phyloP scores from a whole-genome alignment of 2,329 filamentous ascomycete genomes.

The Intubia oerlemansii region DNA sequence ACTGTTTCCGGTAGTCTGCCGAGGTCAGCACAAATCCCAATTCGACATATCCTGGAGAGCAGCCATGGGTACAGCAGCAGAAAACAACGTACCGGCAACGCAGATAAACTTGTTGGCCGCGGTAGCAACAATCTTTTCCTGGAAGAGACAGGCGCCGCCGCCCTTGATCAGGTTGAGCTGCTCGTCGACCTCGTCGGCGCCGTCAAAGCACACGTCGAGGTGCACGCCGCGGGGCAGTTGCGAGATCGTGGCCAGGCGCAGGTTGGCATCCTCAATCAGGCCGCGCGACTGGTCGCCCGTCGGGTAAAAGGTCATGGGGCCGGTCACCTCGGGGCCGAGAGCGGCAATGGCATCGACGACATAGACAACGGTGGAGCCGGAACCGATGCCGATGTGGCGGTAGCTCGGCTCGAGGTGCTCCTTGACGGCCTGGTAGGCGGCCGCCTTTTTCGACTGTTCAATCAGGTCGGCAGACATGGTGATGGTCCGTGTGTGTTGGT shows the following conservation, averaged over 20 bases:
- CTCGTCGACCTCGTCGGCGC: slow-evolving; percentile 89
- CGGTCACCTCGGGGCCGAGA: slow-evolving; percentile 30
- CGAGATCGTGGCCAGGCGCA: slow-evolving; percentile 60
- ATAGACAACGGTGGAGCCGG: slow-evolving; percentile 64
- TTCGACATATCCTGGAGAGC: too few relatives aligned
- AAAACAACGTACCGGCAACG: slow-evolving; percentile 13
- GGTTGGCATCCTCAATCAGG: slow-evolving; percentile 58
- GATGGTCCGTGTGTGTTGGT: too few relatives aligned
- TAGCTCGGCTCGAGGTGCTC: slow-evolving; percentile 45
- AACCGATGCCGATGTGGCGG: slow-evolving; percentile 57
- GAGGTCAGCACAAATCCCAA: too few relatives aligned
- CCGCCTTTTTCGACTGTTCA: slow-evolving; percentile 54
- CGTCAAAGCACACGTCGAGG: slow-evolving; percentile 86
- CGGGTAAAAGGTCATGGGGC: slow-evolving; percentile 64
- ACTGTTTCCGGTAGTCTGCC: slow-evolving; percentile 70
- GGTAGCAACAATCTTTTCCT: slow-evolving; percentile 88
- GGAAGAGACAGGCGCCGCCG: slow-evolving; percentile 89
- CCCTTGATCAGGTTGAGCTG: slow-evolving; percentile 96
- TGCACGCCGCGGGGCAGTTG: slow-evolving; percentile 34
- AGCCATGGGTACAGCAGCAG: too few relatives aligned
- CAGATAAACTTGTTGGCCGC: slow-evolving; percentile 71
- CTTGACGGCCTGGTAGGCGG: slow-evolving; percentile 51
- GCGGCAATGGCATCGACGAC: slow-evolving; percentile 62
- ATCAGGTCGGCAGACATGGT: too few relatives aligned
- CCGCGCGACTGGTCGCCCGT: slow-evolving; percentile 83